Evolutionary conservation across 1,284 basidiomycete species (phyloP).

Genomic region (Dichomitus squalens): DNA sequence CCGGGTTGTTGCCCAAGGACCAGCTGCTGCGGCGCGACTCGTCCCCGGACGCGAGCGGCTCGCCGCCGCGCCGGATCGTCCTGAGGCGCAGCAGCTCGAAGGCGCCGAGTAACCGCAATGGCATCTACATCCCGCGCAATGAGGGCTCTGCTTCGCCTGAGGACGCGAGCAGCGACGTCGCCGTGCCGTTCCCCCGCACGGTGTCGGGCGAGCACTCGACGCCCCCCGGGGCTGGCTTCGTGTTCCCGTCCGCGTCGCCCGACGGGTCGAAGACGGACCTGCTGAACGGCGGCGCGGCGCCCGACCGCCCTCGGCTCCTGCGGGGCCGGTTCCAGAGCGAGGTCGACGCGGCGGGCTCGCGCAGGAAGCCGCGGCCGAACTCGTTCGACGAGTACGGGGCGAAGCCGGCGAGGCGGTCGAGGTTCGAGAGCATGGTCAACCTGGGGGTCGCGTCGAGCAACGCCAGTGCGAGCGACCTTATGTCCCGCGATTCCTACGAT

Average conservation of each 20-base stretch:
- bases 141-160: constrained; percentile 27
- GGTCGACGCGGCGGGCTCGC: constrained; percentile 54
- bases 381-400: constrained; percentile 69
- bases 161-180: constrained; percentile 34
- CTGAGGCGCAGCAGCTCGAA: constrained; percentile 60
- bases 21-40: constrained; percentile 51
- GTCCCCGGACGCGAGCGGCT: constrained; percentile 51
- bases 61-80: constrained; percentile 47
- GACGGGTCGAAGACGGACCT: constrained; percentile 26
- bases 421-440: constrained; percentile 73
- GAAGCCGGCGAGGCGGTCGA: constrained; percentile 46
- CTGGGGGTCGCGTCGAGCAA: constrained; percentile 53
- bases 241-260: constrained; percentile 31
- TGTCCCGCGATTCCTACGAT: constrained; percentile 60
- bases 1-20: constrained; percentile 61
- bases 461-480: constrained; percentile 65
- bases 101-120: constrained; percentile 47
- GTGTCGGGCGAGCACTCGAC: constrained; percentile 51
- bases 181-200: constrained; percentile 64
- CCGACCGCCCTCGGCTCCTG: constrained; percentile 49
- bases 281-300: constrained; percentile 7
- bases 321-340: constrained; percentile 74
- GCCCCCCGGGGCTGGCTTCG: constrained; percentile 38
- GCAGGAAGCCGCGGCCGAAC: constrained; percentile 58
- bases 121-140: constrained; percentile 49